Base-by-base conservation (phyloP, 768 basidiomycete genomes). In the Omphalotus guepiniiformis region DNA sequence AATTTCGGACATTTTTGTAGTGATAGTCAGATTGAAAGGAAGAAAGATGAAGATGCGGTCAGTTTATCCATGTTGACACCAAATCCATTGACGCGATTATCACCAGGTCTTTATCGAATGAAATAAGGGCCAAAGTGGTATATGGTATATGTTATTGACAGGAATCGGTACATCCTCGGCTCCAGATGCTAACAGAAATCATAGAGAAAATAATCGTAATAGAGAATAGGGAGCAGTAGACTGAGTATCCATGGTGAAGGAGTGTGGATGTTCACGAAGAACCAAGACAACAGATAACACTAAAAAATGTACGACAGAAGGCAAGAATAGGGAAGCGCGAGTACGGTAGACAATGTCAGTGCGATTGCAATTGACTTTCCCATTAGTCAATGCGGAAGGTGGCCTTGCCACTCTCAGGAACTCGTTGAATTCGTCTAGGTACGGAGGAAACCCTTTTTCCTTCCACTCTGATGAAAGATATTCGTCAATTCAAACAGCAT, bases 391-490 rank as follows among this genome's bases (percentile, higher is more conserved):
- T 42, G 15, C 41, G 32, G 27, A 16, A 46, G 12, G 9, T 51
- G 60, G 55, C n/a, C n/a, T n/a, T n/a, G 52, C 57, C 58, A 57
- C 50, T 56, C 61, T 55, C 55, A 8, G 15, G 55, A 52, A 56
- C 59, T 53, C 61, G 54, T 54, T 40, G 58, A 50, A 29, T 59
- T 52, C 43, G 47, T 47, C 71, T 73, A 87, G 57, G 81, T 70
- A 56, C 85, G 79, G 48, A 88, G 78, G 79, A 87, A 87, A 47
- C 84, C 79, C 66, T 85, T 86, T 79, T 83, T 86, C 66, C 75
- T 78, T 54, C 75, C 71, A 52, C 80, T 78, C 77, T 81, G 58
- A 26, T 40, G 40, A 53, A 42, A 43, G 30, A 34, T 36, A 50
- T 58, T 34, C 56, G 47, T 16, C 40, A 52, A 48, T 54, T 32